A percentile compares a stretch with the other conserved stretches of the same genome.
Conservation (phyloP, 1,284 basidiomycete genomes). For the Moniliophthora roreri region DNA sequence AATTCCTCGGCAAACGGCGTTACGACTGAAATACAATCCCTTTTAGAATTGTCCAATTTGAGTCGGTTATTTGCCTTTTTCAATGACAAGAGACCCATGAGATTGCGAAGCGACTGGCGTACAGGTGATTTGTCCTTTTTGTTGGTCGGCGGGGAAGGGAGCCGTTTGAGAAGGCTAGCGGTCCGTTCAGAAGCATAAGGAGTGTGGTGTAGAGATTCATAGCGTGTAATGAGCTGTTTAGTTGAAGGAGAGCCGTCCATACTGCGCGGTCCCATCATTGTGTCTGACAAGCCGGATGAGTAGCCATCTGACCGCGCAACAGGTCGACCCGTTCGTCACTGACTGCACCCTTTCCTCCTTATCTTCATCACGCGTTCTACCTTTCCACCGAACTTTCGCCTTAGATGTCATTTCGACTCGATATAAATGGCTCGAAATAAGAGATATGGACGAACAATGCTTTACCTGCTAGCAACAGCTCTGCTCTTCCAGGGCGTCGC, state of each 20-base stretch:
- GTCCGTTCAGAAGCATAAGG: slow-evolving; percentile 14
- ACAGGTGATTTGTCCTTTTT: slow-evolving; percentile 54
- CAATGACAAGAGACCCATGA: slow-evolving; percentile 64
- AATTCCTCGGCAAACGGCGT: not conserved
- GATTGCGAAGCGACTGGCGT: slow-evolving; percentile 63
- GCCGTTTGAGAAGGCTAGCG: slow-evolving; percentile 7
- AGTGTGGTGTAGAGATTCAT: slow-evolving; percentile 33
- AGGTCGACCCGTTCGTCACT: no score
- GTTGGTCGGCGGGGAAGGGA: not conserved
- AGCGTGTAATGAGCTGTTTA: slow-evolving; percentile 42
- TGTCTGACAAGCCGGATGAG: not conserved
- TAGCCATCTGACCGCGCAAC: not conserved
- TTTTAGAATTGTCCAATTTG: slow-evolving; percentile 4
- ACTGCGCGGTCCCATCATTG: slow-evolving; percentile 19
- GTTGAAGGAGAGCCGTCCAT: slow-evolving; percentile 28
- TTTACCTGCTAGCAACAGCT: not conserved
- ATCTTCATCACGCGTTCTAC: not conserved
- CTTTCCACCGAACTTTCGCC: not conserved
- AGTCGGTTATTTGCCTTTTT: slow-evolving; percentile 46
- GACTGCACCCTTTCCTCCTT: no score
- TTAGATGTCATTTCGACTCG: not conserved
- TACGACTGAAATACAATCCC: not conserved
- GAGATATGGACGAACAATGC: not conserved
- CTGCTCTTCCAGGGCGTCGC: not conserved
- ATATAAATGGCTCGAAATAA: not conserved